Base-by-base conservation (phyloP, 1,284 basidiomycete species). In the Irpex lacteus region DNA sequence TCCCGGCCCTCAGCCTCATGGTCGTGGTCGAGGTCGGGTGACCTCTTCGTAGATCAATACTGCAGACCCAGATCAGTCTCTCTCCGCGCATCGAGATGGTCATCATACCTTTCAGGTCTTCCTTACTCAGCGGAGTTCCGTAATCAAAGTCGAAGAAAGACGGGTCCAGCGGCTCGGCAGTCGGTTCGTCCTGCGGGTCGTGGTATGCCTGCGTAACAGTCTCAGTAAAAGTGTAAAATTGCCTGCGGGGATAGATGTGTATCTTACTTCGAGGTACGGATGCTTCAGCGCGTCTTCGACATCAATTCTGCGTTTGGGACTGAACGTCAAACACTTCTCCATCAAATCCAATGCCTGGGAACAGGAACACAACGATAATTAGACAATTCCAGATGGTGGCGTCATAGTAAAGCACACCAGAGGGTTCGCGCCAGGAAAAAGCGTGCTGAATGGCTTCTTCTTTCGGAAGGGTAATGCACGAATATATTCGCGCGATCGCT, bases 121-220 rank as follows among this genome's bases (percentile, higher is more conserved):
- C 90, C 70, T 90, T 92, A 18, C 82, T 80, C 63, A 90, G 71
- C n/a, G 84, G 79, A 60, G 85, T 81, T 0, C 88, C 87, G 65
- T 87, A 85, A 69, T 95, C 94, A 75, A 97, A 96, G 72, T 96
- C 88, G 75, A 98, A 98, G 78, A 96, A 96, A 15, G 87, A 88
- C 6, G 94, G 89, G 64, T 93, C 90, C 11, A 97, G 82, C 0
- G 91, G 89, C 65, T 86, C 83, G 0, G 94, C 92, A 1, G 85
- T 85, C 0, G 94, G 94, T 75, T 97, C 95, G 74, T 98, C 95
- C 21, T 86, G 85, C 3, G 91, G 88, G 74, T 98, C 95, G 70
- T 97, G 95, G 74, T 96, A 96, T 0, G 94, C 88, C 89, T 91
- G 65, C 13, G 18, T 57, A 64, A 57, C 36, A 19, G n/a, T 50